Percentiles rank a stretch among this genome's conserved stretches.
Conservation (phyloP, 1,284 basidiomycete species). For the Papiliotrema terrestris region DNA sequence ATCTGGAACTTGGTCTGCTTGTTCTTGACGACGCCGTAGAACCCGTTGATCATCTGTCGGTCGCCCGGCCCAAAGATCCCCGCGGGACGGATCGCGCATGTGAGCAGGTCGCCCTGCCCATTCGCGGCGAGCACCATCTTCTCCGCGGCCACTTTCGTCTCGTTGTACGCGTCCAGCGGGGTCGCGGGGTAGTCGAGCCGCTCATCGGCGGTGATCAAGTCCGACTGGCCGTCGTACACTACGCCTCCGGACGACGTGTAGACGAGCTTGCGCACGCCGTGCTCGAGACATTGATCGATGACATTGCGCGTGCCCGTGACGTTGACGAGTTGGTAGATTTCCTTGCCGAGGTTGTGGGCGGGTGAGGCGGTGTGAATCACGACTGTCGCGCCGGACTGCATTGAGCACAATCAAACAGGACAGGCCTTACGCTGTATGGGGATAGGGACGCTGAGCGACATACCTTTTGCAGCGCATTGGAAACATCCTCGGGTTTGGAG, state of each 20-base stretch:
- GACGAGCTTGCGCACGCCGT: constrained; percentile 76
- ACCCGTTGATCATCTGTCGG: constrained; percentile 76
- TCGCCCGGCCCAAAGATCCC: constrained; percentile 98
- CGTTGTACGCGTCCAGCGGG: constrained; percentile 88
- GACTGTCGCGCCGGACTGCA: constrained; percentile 73
- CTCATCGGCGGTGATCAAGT: constrained; percentile 83
- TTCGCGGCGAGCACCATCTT: constrained; percentile 80
- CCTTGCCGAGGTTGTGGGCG: constrained; percentile 63
- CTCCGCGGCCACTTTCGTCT: constrained; percentile 93
- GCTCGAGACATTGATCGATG: constrained; percentile 56
- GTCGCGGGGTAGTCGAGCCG: constrained; percentile 70
- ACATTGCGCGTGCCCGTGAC: constrained; percentile 86
- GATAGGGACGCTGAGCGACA: constrained; percentile 22
- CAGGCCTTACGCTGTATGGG: background rate
- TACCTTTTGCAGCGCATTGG: constrained; percentile 70
- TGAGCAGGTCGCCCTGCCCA: constrained; percentile 72
- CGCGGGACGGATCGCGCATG: constrained; percentile 87
- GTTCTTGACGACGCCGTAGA: constrained; percentile 75
- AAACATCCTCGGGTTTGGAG: constrained; percentile 67
- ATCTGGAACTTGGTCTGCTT: constrained; percentile 90
- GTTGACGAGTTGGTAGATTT: constrained; percentile 89
- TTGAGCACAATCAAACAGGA: background rate
- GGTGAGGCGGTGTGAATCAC: constrained; percentile 97
- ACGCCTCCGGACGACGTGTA: constrained; percentile 95
- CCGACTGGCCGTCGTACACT: constrained; percentile 76